Base-by-base conservation (phyloP, 768 basidiomycete genomes). In the Gymnopilus dilepis region DNA sequence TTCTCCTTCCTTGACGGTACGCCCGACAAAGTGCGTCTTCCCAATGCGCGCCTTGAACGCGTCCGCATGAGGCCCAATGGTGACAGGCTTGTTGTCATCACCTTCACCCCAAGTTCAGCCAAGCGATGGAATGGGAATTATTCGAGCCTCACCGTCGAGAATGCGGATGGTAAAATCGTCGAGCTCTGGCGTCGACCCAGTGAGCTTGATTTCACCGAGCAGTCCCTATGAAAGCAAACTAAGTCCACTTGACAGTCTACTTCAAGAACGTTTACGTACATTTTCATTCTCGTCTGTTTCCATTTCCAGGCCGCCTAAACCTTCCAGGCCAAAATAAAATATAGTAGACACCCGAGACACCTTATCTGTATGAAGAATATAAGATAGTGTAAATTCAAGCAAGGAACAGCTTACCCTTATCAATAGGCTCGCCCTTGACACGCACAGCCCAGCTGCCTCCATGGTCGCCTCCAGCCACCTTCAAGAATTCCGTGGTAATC, bases 371-470 rank as follows among this genome's bases (percentile, higher is more conserved):
- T 8, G 13, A 17, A n/a, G 43, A 8, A 22, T 47, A 22, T 48
- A 48, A 40, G 3, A 34, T n/a, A 9, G 17, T 45, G 31, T 15
- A 2, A 51, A 11, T 37, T 8, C 2, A n/a, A 21, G 31, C 19
- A 37, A 12, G 3, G 30, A 56, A 33, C 11, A 38, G 73, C 81
- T 51, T 59, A 92, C 94, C 78, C 64, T 77, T 70, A 61, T 87
- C 78, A n/a, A 97, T 77, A 15, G 94, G 92, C 72, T 86, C 82
- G 21, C 94, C 93, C 69, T 87, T 90, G 65, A 96, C 83, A 58
- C 95, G 86, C 11, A 86, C 89, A 65, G 89, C 93, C 94, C 94
- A 95, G 73, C 90, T 93, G 17, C 95, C 94, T 15, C 93, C 92
- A 70, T 92, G 83, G 12, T 84, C 82, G 12, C 91, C 94, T 43